Conservation (phyloP, 2,329 filamentous ascomycete species). For the Aspergillus thermomutatus region DNA sequence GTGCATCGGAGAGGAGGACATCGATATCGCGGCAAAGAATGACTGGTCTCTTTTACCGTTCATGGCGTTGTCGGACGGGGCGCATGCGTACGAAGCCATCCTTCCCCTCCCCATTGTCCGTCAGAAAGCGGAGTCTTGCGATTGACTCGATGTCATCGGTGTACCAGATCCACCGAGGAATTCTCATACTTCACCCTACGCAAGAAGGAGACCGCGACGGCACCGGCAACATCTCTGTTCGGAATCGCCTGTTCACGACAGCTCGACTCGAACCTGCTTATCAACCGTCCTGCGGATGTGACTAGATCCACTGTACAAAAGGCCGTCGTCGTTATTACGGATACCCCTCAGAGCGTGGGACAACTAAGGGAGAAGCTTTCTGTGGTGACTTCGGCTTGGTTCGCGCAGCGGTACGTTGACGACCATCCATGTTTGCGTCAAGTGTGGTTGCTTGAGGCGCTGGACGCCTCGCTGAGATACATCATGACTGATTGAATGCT, state of each 20-base stretch:
- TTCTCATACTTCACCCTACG: conserved; percentile 98
- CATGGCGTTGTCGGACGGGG: conserved; percentile 94
- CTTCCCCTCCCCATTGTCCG: conserved; percentile 1
- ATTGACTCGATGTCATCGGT: conserved; percentile 7
- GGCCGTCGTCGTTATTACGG: conserved; percentile 91
- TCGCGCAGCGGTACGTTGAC: conserved; percentile 68
- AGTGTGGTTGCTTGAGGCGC: neutral
- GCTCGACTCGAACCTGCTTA: conserved; percentile 73
- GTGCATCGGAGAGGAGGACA: conserved; percentile 79
- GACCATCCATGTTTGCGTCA: neutral
- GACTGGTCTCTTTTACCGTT: conserved; percentile 92
- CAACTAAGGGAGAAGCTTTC: conserved; percentile 85
- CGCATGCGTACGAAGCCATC: conserved; percentile 68
- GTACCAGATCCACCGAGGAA: conserved; percentile 74
- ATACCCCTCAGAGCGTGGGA: conserved; percentile 85
- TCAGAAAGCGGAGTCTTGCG: conserved; percentile 4
- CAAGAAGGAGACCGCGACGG: conserved; percentile 44
- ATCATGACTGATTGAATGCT: neutral
- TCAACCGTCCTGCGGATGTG: conserved; percentile 79
- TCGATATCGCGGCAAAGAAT: conserved; percentile 76
- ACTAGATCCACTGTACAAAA: conserved; percentile 98
- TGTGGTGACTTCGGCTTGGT: conserved; percentile 93
- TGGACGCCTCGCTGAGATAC: conserved; percentile 3
- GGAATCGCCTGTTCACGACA: conserved; percentile 95
- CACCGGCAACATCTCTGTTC: conserved; percentile 76